Evolutionary conservation across 2,329 filamentous ascomycete species (phyloP).

Genomic region (Colletotrichum filicis): DNA sequence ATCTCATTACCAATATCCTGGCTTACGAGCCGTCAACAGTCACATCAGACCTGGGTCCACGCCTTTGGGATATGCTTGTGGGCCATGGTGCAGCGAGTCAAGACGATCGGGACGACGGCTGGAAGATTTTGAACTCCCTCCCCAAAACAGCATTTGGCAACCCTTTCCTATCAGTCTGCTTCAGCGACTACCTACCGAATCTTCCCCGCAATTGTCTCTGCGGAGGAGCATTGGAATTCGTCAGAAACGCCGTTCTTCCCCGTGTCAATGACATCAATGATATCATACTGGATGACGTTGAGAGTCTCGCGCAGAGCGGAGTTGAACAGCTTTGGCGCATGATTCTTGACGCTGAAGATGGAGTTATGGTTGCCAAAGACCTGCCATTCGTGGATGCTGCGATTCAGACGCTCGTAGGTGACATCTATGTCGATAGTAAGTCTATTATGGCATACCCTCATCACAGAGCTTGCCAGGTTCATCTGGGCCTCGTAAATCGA

Average conservation of each 20-base stretch:
- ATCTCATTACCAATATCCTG: constrained; percentile 69
- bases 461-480: constrained; percentile 65
- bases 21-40: constrained; percentile 70
- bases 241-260: constrained; percentile 61
- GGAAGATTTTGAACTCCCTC: constrained; percentile 71
- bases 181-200: constrained; percentile 65
- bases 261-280: constrained; percentile 57
- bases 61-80: constrained; percentile 80
- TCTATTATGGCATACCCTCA: constrained; percentile 62
- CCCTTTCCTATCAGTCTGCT: constrained; percentile 65
- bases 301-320: constrained; percentile 62
- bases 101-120: constrained; percentile 73
- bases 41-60: constrained; percentile 67
- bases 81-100: constrained; percentile 69
- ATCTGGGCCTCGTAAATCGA: constrained; percentile 77
- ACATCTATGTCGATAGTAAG: constrained; percentile 74
- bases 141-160: constrained; percentile 60
- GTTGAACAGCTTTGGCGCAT: constrained; percentile 86
- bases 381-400: constrained; percentile 65
- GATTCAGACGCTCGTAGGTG: constrained; percentile 75
- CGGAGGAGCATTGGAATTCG: constrained; percentile 70
- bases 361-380: constrained; percentile 57
- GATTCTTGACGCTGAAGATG: constrained; percentile 74
- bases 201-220: constrained; percentile 70
- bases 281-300: constrained; percentile 62